phyloP scores from a whole-genome alignment of 164 flowering plant species.

The Nymphaea thermarum region DNA sequence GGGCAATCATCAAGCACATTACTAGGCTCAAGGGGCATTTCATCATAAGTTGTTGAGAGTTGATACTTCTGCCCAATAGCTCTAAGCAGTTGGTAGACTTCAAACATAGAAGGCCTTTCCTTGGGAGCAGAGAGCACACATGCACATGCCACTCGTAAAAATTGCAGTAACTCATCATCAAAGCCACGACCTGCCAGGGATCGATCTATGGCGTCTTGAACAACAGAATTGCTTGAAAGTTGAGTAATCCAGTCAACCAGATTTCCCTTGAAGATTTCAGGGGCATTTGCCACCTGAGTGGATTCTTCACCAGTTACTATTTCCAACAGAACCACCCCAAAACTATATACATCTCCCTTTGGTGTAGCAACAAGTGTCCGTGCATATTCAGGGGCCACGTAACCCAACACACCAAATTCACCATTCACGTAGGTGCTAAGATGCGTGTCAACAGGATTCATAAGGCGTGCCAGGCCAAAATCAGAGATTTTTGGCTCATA shows the following conservation, averaged over 20 bases:
- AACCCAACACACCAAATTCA: conserved; percentile 16
- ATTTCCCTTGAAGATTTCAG: conserved; percentile 14
- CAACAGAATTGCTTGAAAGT: conserved; percentile 8
- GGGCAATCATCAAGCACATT: neutral
- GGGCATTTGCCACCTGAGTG: conserved; percentile 11
- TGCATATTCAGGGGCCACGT: conserved; percentile 17
- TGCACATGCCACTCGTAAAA: conserved; percentile 13
- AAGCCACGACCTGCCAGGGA: conserved; percentile 11
- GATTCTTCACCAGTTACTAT: conserved; percentile 13
- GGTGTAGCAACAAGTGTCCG: conserved; percentile 16
- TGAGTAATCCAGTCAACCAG: conserved; percentile 11
- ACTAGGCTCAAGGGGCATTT: conserved; percentile 6
- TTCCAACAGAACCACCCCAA: conserved; percentile 17
- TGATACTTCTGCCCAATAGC: conserved; percentile 16
- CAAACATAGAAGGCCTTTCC: conserved; percentile 15
- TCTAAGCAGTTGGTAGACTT: conserved; percentile 14
- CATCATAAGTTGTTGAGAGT: conserved; percentile 11
- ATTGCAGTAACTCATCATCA: conserved; percentile 12
- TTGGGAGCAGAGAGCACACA: conserved; percentile 14
- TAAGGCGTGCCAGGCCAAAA: conserved; percentile 16
- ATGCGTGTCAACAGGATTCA: conserved; percentile 12
- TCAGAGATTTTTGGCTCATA: conserved; percentile 16
- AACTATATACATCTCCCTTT: conserved; percentile 19
- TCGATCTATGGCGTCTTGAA: conserved; percentile 13
- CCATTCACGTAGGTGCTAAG: conserved; percentile 13